Evolutionary conservation across 129 eudicot genomes (phyloP).

Genomic region (Pseudognaphalium luteoalbum): DNA sequence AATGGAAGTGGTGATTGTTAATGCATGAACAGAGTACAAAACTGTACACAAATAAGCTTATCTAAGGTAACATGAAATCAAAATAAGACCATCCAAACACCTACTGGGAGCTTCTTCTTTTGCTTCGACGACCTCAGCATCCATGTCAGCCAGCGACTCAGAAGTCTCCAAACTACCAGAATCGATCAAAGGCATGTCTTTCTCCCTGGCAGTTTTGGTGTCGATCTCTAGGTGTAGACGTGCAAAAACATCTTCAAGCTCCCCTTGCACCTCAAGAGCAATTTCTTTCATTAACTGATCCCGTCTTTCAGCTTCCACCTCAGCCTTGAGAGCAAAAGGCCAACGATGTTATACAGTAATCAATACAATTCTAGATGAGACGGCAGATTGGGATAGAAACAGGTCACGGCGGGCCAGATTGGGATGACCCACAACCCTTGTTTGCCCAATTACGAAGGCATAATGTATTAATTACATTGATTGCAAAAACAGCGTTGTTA

Average conservation of each 20-base stretch:
- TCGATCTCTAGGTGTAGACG: constrained; percentile 84
- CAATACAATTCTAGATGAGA: not conserved
- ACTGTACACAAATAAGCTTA: too few species aligned
- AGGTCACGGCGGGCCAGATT: not conserved
- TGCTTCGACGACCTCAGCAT: constrained; percentile 72
- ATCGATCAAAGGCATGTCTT: constrained; percentile 71
- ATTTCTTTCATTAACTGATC: constrained; percentile 98
- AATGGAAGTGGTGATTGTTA: too few species aligned
- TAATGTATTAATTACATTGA: not conserved
- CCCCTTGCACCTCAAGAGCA: constrained; percentile 84
- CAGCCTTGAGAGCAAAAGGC: constrained; percentile 52
- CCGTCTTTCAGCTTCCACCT: constrained; percentile 86
- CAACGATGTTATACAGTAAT: not conserved
- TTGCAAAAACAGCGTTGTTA: not conserved
- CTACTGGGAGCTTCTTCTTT: constrained; percentile 94
- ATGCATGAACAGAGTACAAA: too few species aligned
- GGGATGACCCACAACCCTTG: not conserved
- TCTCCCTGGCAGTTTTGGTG: constrained; percentile 71
- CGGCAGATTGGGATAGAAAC: not conserved
- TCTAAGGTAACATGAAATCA: too few species aligned
- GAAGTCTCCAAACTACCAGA: constrained; percentile 86
- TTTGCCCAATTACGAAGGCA: not conserved
- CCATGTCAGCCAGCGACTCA: constrained; percentile 93
- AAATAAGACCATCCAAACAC: too few species aligned
- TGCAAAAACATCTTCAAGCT: constrained; percentile 82